Base-by-base conservation (phyloP, 1,284 basidiomycete genomes). In the Cystobasidium pallidum region DNA sequence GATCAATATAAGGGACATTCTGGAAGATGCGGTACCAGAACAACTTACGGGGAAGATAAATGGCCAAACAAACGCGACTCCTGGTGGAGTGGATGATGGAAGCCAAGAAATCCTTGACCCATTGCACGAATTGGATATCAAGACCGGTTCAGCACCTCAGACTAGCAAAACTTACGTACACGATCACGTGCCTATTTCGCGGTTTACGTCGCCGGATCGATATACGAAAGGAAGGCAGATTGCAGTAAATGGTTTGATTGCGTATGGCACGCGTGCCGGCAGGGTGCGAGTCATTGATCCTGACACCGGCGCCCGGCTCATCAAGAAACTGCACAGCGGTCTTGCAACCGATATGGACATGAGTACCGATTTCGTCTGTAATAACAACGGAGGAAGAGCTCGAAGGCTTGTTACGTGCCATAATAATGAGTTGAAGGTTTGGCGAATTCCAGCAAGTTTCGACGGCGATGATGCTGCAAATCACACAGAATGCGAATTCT, bases 231-330 rank as follows among this genome's bases (percentile, higher is more conserved):
- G 68, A 28, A 49, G 36, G n/a, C 68, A 71, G 28, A 71, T 71
- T 21, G 68, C 68, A n/a, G 68, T 57, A 15, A 63, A 71, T 36
- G 68, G 68, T 32, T 47, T 71, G 36, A 71, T 71, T 30, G 58
- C 61, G 26, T 71, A 71, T 32, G 30, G 57, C 15, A 71, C 68
- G n/a, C 28, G 68, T 2, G 68, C 61, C 19, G 68, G 68, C 10
- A 19, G 68, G 10, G 52, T 71, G 21, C 54, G 68, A 24, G 51
- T 71, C 21, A 71, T 71, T n/a, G 68, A 71, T 47, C 61, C 68
- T 11, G 36, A 32, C 19, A 62, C 32, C 13, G 68, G 68, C 11
- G 59, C 61, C 13, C 28, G 61, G 13, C 58, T 71, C 39, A 71
- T 71, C 59, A 63, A 57, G 39, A 71, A 71, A 39, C 17, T 64